Base-by-base conservation (phyloP, 306 rosid genomes). In the Lagenaria siceraria region DNA sequence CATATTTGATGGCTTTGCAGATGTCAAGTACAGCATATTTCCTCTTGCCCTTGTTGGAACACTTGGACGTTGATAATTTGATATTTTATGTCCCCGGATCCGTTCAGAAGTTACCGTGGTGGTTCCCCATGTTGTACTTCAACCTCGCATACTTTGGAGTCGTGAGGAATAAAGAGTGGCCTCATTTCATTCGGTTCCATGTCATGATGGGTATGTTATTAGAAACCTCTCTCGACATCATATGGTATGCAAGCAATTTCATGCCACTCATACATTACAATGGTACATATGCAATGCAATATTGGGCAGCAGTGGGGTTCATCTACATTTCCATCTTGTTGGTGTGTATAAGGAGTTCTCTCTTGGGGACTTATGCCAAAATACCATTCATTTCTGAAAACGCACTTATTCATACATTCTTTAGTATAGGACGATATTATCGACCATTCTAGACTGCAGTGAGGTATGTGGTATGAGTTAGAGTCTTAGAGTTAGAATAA, bases 31-130 rank as follows among this genome's bases (percentile, higher is more conserved):
- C 96, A 38, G 97, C 96, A 69, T 78, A 81, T 61, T 90, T 74
- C 78, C 62, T 94, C 52, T 84, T 81, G 59, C 97, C 91, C 69
- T 79, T 91, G 17, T 35, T 88, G 52, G 90, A 81, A 31, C 91
- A 84, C 59, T 84, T 82, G 0, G 82, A 86, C 18, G 25, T 91
- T 7, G 86, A 82, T 25, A 78, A 80, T 78, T 36, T 94, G 72
- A 78, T 91, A 49, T 91, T 63, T 38, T 90, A 78, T 59, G 83
- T 94, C 83, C 98, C 98, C 0, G 98, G 98, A 78, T 92, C 87
- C 4, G 84, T 77, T 68, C 90, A 82, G 69, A 86, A 87, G 81
- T 81, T 89, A 70, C 93, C 97, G 18, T 29, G 31, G 33, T 94
- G 98, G 98, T 90, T 91, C 80, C 88, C 92, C 0, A 80, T 87